Conservation (phyloP, 768 basidiomycete species). For the Lanmaoa pseudosensibilis region DNA sequence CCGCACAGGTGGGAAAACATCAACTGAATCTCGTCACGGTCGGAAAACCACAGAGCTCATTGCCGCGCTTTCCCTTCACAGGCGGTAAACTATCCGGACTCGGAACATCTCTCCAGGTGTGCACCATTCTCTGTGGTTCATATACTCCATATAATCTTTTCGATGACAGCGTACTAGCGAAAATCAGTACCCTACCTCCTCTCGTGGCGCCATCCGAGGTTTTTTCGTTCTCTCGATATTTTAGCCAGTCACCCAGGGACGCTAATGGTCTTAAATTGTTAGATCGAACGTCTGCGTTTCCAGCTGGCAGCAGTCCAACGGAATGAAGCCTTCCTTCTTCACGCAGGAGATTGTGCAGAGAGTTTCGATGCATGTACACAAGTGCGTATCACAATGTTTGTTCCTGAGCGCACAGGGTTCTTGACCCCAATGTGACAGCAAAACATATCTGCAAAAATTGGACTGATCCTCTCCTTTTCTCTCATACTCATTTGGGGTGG, state of each 20-base stretch:
- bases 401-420: conserved; percentile 8
- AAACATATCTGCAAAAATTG: conserved; percentile 85
- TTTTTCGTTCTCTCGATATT: conserved; percentile 26
- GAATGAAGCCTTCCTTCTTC: conserved; percentile 90
- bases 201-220: conserved; percentile 94
- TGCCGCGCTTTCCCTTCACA: conserved; percentile 27
- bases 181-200: conserved; percentile 79
- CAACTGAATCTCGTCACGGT: background rate
- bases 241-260: conserved; percentile 24
- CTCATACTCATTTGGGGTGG: conserved; percentile 94
- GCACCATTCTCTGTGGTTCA: conserved; percentile 12
- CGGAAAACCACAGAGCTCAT: background rate
- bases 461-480: conserved; percentile 91
- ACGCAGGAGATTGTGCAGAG: conserved; percentile 98
- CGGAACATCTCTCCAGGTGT: conserved; percentile 56
- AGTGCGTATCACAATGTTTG: conserved; percentile 41
- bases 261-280: conserved; percentile 17
- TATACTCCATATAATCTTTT: background rate
- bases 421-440: conserved; percentile 47
- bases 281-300: conserved; percentile 83
- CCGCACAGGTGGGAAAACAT: conserved; percentile 63
- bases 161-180: conserved; percentile 63
- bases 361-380: conserved; percentile 90
- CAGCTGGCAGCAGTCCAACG: conserved; percentile 79
- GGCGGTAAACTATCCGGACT: conserved; percentile 73